Evolutionary conservation across 2,329 filamentous ascomycete genomes (phyloP).

Genomic region (Septoria linicola): DNA sequence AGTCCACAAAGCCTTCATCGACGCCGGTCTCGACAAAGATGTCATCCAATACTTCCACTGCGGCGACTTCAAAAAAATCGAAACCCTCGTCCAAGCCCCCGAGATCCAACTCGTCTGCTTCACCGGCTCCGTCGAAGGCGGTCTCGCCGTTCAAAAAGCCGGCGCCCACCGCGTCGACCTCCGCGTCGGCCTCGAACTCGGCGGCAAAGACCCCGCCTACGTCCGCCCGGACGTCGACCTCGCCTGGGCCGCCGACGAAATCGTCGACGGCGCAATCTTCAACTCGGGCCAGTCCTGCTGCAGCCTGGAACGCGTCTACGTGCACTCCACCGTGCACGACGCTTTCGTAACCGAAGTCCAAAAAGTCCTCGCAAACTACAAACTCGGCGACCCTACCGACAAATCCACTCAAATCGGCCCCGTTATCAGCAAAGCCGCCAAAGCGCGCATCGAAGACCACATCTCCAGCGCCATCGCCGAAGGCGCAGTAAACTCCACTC

Average conservation of each 20-base stretch:
- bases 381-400: constrained; percentile 82
- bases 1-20: constrained; percentile 69
- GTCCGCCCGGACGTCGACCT: constrained; percentile 82
- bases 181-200: constrained; percentile 84
- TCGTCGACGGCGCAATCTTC: constrained; percentile 94
- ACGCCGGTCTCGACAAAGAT: constrained; percentile 77
- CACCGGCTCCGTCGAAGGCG: constrained; percentile 87
- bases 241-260: constrained; percentile 87
- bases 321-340: constrained; percentile 81
- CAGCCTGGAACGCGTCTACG: constrained; percentile 87
- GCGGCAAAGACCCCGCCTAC: constrained; percentile 93
- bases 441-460: constrained; percentile 72
- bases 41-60: constrained; percentile 93
- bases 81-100: constrained; percentile 73
- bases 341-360: constrained; percentile 76
- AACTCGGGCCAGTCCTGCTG: constrained; percentile 99
- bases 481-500: constrained; percentile 81
- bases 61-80: constrained; percentile 73
- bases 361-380: constrained; percentile 74
- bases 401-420: constrained; percentile 80
- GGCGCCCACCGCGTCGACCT: constrained; percentile 76
- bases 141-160: constrained; percentile 79
- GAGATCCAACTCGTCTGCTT: constrained; percentile 83
- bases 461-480: constrained; percentile 78
- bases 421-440: constrained; percentile 78